Evolutionary conservation across 2,329 filamentous ascomycete species (phyloP), one percentile per base, ranked within the genome.

Genomic region (Scytalidium sp.): DNA sequence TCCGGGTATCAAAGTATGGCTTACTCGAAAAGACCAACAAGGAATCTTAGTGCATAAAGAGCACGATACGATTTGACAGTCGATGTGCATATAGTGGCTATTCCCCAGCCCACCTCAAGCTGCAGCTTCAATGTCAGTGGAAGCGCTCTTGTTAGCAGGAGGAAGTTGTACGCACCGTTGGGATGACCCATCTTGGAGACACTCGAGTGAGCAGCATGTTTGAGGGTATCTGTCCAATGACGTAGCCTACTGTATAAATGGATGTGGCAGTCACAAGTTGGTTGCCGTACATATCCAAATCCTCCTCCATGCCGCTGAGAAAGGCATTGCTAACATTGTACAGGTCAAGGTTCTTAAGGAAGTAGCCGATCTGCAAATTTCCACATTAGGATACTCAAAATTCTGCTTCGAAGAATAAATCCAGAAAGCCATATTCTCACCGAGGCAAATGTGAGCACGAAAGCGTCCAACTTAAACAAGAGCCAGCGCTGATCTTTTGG

Each of bases 211-310:
- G 43, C 4, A 57, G 36, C 10, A 58, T 50, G 43, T 54, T 66
- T 36, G 51, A 73, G 0, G 75, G 75, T 9, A 78, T 69, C 51
- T 78, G 68, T 2, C 75, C 75, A 41, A 79, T 69, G 0, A 79
- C 72, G 52, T 81, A 80, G 15, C 78, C 78, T 1, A 75, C 70
- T 0, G 53, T 55, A 43, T 45, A 56, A 13, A 49, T 50, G n/a
- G 55, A 48, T n/a, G 45, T 48, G 23, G 46, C 53, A 19, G 50
- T 51, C 29, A 50, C 50, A 19, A 50, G 68, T 50, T 83, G 68
- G 51, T 83, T 81, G 2, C 71, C 69, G 41, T 77, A 75, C 10
- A 83, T 60, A 2, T 63, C 54, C 6, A 79, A 65, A 45, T 79
- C 69, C 46, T 76, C 67, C 43, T 61, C 41, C 60, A 63, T 63